These are phyloP conservation scores for Leishmania arabica DNA, from an alignment of 208 protist species.

Conservation along the genomic window DNA sequence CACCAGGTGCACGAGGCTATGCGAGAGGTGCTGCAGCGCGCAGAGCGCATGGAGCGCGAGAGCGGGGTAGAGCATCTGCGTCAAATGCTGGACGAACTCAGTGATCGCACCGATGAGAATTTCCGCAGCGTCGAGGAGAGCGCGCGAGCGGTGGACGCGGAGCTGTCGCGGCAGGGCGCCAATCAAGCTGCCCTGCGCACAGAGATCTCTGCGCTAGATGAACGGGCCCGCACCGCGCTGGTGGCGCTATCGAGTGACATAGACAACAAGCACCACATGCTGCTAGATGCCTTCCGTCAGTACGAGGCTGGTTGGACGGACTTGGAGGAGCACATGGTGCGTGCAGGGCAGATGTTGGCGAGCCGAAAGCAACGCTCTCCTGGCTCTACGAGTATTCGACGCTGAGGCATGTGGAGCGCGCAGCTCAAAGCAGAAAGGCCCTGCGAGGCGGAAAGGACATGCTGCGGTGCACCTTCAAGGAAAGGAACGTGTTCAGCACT, in stretches of 20 bases:
- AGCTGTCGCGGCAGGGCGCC: conserved; percentile 52
- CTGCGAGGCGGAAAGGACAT: neutral
- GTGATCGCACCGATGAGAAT: conserved; percentile 84
- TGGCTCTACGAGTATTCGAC: conserved; percentile 11
- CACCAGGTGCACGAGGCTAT: conserved; percentile 48
- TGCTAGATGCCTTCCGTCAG: conserved; percentile 62
- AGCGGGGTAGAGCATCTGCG: conserved; percentile 52
- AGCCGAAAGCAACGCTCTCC: conserved; percentile 33
- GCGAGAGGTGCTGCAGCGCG: conserved; percentile 43
- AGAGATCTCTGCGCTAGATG: conserved; percentile 47
- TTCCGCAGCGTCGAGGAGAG: conserved; percentile 82
- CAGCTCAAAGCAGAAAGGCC: neutral
- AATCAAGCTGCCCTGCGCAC: conserved; percentile 41
- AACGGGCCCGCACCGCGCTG: conserved; percentile 40
- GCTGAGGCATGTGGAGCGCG: neutral
- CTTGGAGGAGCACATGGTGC: conserved; percentile 79
- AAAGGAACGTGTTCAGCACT: neutral
- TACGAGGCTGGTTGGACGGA: conserved; percentile 67
- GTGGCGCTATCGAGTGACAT: conserved; percentile 52
- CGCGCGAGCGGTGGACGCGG: conserved; percentile 70
- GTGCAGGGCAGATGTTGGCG: conserved; percentile 73
- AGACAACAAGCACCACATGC: conserved; percentile 63
- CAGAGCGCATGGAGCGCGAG: conserved; percentile 44
- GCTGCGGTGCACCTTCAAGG: neutral
- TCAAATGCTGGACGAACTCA: conserved; percentile 74